A percentile compares a stretch with the other conserved stretches of the same genome.
These are phyloP conservation scores for Talaromyces piceae DNA, from an alignment of 2,329 filamentous ascomycete genomes.

Conservation along the genomic window DNA sequence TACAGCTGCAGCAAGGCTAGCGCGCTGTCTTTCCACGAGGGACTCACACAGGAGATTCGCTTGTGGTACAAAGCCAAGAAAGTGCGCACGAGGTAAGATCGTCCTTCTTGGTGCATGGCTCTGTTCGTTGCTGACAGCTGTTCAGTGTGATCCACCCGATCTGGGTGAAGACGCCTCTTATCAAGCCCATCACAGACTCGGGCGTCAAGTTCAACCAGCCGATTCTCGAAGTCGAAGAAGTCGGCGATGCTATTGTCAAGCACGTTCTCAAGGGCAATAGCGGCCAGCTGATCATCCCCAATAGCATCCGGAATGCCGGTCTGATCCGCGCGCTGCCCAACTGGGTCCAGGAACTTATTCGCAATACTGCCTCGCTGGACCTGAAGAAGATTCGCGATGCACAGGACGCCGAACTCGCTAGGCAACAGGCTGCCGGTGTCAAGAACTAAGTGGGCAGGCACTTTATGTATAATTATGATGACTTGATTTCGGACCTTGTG, in stretches of 20 bases:
- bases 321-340: constrained; percentile 30
- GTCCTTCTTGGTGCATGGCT: neutral
- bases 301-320: constrained; percentile 20
- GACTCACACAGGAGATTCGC: constrained; percentile 31
- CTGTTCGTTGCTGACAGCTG: constrained; percentile 4
- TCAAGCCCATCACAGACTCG: constrained; percentile 29
- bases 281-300: constrained; percentile 43
- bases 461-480: constrained; percentile 1
- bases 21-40: constrained; percentile 49
- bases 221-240: constrained; percentile 28
- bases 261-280: constrained; percentile 45
- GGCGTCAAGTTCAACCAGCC: constrained; percentile 26
- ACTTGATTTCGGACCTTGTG: neutral
- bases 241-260: constrained; percentile 43
- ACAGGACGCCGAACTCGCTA: neutral
- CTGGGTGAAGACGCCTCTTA: constrained; percentile 45
- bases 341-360: constrained; percentile 41
- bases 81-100: constrained; percentile 30
- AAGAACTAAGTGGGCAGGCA: neutral
- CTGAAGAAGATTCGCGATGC: constrained; percentile 18
- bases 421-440: constrained; percentile 29
- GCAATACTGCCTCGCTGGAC: constrained; percentile 20
- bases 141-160: constrained; percentile 27
- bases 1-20: constrained; percentile 48
- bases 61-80: constrained; percentile 29